phyloP scores from a whole-genome alignment of 257 asterid species.

The Przewalskia tangutica region DNA sequence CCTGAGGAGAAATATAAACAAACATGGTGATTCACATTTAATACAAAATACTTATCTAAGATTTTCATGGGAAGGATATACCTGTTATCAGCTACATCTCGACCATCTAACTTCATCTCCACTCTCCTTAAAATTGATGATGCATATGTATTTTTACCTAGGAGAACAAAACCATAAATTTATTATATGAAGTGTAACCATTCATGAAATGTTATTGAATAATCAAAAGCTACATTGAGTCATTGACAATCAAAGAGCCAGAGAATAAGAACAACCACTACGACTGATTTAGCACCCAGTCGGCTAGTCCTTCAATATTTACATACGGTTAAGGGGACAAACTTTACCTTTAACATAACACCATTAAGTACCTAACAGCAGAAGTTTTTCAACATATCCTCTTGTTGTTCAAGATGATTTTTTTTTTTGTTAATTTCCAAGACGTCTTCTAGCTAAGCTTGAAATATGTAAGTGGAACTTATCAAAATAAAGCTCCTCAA shows the following conservation, averaged over 20 bases:
- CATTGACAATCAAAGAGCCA: background rate
- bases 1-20: slow-evolving; percentile 29
- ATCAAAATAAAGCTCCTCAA: background rate
- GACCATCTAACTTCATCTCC: slow-evolving; percentile 95
- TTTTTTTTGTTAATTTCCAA: background rate
- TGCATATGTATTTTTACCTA: slow-evolving; percentile 89
- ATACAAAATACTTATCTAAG: background rate
- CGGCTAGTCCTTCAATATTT: background rate
- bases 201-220: background rate
- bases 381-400: background rate
- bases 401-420: background rate
- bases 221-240: background rate
- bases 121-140: slow-evolving; percentile 70
- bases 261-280: background rate
- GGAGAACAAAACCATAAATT: slow-evolving; percentile 11
- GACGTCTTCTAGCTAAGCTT: background rate
- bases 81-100: slow-evolving; percentile 72
- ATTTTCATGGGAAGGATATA: slow-evolving; percentile 22
- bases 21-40: background rate
- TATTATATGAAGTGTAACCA: background rate
- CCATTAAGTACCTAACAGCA: background rate
- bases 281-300: background rate
- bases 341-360: background rate
- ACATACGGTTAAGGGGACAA: background rate
- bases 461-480: background rate